These are phyloP conservation scores for Ceratocystis papillata DNA, from an alignment of 2,329 filamentous ascomycete genomes.

Conservation along the genomic window DNA sequence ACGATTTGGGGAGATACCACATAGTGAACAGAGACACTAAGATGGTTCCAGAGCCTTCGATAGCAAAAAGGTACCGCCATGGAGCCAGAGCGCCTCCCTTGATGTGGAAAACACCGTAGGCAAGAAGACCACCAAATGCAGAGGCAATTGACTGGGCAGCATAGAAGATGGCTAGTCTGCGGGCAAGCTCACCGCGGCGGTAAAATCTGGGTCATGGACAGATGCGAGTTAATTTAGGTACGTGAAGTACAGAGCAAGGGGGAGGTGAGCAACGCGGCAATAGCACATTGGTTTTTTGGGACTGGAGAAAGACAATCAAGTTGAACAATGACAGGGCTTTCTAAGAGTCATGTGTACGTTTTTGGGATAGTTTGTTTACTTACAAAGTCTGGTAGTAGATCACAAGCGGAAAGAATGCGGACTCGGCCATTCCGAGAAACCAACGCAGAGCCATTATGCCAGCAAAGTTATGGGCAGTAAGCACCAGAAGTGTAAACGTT, in stretches of 20 bases:
- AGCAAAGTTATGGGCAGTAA: slow-evolving; percentile 41
- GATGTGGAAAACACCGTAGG: slow-evolving; percentile 42
- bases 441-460: slow-evolving; percentile 42
- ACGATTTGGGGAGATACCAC: slow-evolving; percentile 56
- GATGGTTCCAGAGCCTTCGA: slow-evolving; percentile 48
- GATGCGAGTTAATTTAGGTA: too few species aligned
- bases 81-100: slow-evolving; percentile 31
- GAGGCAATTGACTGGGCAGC: slow-evolving; percentile 64
- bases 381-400: slow-evolving; percentile 41
- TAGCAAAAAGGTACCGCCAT: slow-evolving; percentile 45
- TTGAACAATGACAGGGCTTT: too few species aligned
- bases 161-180: slow-evolving; percentile 55
- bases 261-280: not conserved
- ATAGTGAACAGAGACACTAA: slow-evolving; percentile 53
- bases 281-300: not conserved
- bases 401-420: slow-evolving; percentile 44
- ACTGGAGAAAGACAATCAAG: not conserved
- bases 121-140: slow-evolving; percentile 40
- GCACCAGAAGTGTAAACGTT: slow-evolving; percentile 50
- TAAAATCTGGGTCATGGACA: slow-evolving; percentile 35
- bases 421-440: slow-evolving; percentile 44
- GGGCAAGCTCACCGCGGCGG: slow-evolving; percentile 37
- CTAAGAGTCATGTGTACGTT: not conserved
- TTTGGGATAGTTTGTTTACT: not conserved
- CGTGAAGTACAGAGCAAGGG: not conserved